phyloP scores from a whole-genome alignment of 148 eudicot genomes.

The Heliamphora exappendiculata region DNA sequence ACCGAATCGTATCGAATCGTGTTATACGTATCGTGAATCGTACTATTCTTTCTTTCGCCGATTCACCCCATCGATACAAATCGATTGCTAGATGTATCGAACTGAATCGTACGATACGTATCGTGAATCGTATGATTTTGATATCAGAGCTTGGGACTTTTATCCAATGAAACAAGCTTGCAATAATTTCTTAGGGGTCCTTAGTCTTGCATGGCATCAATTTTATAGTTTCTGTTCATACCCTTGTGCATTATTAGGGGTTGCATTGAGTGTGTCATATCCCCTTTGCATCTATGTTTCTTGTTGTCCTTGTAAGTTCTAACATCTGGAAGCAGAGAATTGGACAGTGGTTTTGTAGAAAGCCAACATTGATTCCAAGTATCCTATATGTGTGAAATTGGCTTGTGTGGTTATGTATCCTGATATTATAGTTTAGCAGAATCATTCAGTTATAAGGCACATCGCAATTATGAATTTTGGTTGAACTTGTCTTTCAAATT shows the following conservation, averaged over 20 bases:
- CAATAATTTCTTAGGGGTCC: background rate
- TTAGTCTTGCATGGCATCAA: background rate
- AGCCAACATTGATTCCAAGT: background rate
- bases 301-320: background rate
- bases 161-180: background rate
- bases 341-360: background rate
- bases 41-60: too few relatives aligned
- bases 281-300: too few relatives aligned
- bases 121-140: too few relatives aligned
- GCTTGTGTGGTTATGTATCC: background rate
- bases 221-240: background rate
- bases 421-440: background rate
- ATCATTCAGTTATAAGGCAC: background rate
- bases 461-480: background rate
- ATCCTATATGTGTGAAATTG: background rate
- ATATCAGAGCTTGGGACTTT: too few relatives aligned
- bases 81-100: too few relatives aligned
- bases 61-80: too few relatives aligned
- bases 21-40: too few relatives aligned
- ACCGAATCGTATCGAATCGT: too few relatives aligned
- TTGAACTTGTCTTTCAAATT: background rate
- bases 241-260: background rate
- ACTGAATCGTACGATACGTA: too few relatives aligned
- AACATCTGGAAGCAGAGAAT: background rate
- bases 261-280: background rate